Percentiles rank a stretch among this genome's conserved stretches.
Evolutionary conservation across 2,329 filamentous ascomycete genomes (phyloP).

Genomic region (Calycina marina): DNA sequence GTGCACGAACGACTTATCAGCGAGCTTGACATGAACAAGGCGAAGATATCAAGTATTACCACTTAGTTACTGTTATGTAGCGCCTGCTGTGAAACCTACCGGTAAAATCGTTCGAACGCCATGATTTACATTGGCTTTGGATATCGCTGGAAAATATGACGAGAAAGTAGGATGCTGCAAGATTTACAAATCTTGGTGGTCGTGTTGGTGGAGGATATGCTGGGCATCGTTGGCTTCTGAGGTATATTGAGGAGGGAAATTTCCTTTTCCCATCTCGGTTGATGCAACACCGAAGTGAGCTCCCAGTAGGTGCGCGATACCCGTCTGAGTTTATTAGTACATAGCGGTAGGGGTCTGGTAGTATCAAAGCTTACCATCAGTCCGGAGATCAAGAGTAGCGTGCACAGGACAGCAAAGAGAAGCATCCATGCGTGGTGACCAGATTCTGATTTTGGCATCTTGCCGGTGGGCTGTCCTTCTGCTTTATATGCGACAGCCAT

Average conservation of each 20-base stretch:
- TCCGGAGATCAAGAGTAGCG: slow-evolving; percentile 56
- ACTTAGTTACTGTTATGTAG: too few species aligned
- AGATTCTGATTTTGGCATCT: slow-evolving; percentile 35
- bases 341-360: neutral
- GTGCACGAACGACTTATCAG: too few species aligned
- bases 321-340: slow-evolving; percentile 39
- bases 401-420: slow-evolving; percentile 46
- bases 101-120: too few species aligned
- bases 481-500: slow-evolving; percentile 28
- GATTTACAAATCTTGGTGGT: slow-evolving; percentile 16
- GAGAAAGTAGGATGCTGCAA: slow-evolving; percentile 1
- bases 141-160: too few species aligned
- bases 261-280: slow-evolving; percentile 33
- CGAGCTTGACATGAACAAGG: too few species aligned
- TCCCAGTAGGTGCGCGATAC: slow-evolving; percentile 63
- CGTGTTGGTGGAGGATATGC: slow-evolving; percentile 17
- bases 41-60: too few species aligned
- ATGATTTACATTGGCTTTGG: too few species aligned
- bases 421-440: slow-evolving; percentile 46
- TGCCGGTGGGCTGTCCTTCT: slow-evolving; percentile 23
- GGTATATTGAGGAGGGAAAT: slow-evolving; percentile 24
- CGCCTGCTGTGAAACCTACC: too few species aligned
- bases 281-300: slow-evolving; percentile 66
- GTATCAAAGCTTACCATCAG: slow-evolving; percentile 62
- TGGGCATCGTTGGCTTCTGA: slow-evolving; percentile 10